phyloP scores from a whole-genome alignment of 2,329 filamentous ascomycete genomes.

The Botrytis deweyae region DNA sequence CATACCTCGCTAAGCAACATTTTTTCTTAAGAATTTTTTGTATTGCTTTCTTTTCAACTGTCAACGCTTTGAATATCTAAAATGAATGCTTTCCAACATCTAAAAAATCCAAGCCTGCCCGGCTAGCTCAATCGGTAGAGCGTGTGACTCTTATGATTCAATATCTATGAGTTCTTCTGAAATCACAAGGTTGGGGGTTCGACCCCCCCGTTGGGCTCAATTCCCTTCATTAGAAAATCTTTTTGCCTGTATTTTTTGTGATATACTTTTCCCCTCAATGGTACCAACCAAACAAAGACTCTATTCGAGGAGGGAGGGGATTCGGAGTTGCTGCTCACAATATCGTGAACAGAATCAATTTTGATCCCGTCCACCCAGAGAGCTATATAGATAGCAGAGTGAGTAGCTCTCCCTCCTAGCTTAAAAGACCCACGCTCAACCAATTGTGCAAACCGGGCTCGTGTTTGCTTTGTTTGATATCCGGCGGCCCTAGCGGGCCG shows the following conservation, averaged over 20 bases:
- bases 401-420: not conserved
- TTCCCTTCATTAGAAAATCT: not conserved
- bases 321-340: not conserved
- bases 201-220: constrained; percentile 16
- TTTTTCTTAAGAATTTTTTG: not conserved
- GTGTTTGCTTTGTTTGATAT: not conserved
- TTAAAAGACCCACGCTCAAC: not conserved
- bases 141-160: constrained; percentile 36
- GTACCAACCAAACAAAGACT: not conserved
- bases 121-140: constrained; percentile 40
- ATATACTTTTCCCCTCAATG: not conserved
- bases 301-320: not conserved
- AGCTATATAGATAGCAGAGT: not conserved
- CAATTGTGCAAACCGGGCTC: not conserved
- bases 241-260: not conserved
- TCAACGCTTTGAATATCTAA: not conserved
- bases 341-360: not conserved
- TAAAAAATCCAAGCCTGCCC: constrained; percentile 18
- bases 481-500: not conserved
- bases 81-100: rapidly evolving
- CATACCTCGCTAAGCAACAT: not conserved
- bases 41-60: no score
- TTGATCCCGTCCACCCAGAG: not conserved
- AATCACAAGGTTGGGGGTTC: constrained; percentile 17
- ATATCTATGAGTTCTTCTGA: constrained; percentile 6